Evolutionary conservation across 2,329 filamentous ascomycete genomes (phyloP).

Genomic region (Pestalotiopsis sp.): DNA sequence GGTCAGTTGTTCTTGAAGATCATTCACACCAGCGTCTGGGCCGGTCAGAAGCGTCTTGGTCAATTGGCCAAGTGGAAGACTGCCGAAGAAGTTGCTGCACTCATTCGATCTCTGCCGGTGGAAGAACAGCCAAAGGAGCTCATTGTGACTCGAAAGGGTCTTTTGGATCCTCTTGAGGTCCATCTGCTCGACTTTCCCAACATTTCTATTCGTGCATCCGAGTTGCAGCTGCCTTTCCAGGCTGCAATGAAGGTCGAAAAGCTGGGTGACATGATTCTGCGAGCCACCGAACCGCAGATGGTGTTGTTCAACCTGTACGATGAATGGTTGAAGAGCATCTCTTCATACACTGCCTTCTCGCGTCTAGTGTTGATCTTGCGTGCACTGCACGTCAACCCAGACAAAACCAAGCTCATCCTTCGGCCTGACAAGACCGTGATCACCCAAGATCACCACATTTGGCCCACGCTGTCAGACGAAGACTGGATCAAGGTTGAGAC

Average conservation of each 20-base stretch:
- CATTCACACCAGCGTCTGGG: slow-evolving; percentile 99
- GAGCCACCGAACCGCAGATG: slow-evolving; percentile 99
- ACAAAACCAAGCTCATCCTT: slow-evolving; percentile 95
- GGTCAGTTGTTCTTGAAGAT: slow-evolving; percentile 98
- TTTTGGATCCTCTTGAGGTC: slow-evolving; percentile 94
- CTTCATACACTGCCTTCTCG: slow-evolving; percentile 97
- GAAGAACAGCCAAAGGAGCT: slow-evolving; percentile 99
- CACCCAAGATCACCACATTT: slow-evolving; percentile 98
- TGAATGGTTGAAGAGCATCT: slow-evolving; percentile 98
- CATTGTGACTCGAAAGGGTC: slow-evolving; percentile 96
- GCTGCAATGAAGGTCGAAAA: slow-evolving; percentile 99
- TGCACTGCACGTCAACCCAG: slow-evolving; percentile 94
- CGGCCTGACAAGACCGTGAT: slow-evolving; percentile 98
- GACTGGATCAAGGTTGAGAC: slow-evolving; percentile 99
- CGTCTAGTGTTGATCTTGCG: slow-evolving; percentile 90
- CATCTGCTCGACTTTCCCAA: slow-evolving; percentile 98
- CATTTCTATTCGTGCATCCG: slow-evolving; percentile 96
- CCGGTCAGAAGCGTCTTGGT: slow-evolving; percentile 97
- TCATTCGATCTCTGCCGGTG: slow-evolving; percentile 92
- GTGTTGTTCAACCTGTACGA: slow-evolving; percentile 98
- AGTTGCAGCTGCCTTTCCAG: slow-evolving; percentile 97
- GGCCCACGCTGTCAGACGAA: slow-evolving; percentile 91
- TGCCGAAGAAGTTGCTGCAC: slow-evolving; percentile 96
- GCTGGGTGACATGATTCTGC: slow-evolving; percentile 96
- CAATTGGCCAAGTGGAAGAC: slow-evolving; percentile 99